Percentiles rank a stretch among this genome's conserved stretches.
Evolutionary conservation across 768 basidiomycete genomes (phyloP).

Genomic region (Nidularia pulvinata): DNA sequence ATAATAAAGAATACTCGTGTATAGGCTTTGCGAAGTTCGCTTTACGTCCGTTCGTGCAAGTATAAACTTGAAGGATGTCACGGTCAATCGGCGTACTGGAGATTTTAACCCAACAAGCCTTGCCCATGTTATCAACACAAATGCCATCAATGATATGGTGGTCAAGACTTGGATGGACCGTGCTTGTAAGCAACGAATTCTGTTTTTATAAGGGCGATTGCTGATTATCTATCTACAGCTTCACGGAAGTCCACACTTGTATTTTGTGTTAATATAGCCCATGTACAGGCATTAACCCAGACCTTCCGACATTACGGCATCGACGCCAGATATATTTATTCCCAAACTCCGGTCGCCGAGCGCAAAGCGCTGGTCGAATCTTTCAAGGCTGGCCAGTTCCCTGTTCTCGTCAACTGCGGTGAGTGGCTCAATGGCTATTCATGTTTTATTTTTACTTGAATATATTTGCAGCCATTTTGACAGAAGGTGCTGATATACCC

Average conservation of each 20-base stretch:
- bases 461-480: slow-evolving; percentile 66
- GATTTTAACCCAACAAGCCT: slow-evolving; percentile 85
- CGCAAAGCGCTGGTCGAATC: slow-evolving; percentile 61
- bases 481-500: slow-evolving; percentile 94
- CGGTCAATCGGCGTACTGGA: slow-evolving; percentile 64
- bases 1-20: slow-evolving; percentile 11
- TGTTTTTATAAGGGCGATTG: background rate
- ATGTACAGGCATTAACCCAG: slow-evolving; percentile 74
- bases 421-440: slow-evolving; percentile 4
- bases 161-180: slow-evolving; percentile 87
- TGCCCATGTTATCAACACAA: slow-evolving; percentile 81
- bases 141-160: slow-evolving; percentile 73
- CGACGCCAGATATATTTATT: slow-evolving; percentile 82
- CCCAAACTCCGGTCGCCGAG: slow-evolving; percentile 62
- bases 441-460: background rate
- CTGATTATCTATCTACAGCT: slow-evolving; percentile 23
- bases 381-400: slow-evolving; percentile 75
- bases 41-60: slow-evolving; percentile 83
- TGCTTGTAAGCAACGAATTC: slow-evolving; percentile 55
- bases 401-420: slow-evolving; percentile 93
- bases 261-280: slow-evolving; percentile 87
- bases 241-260: slow-evolving; percentile 84
- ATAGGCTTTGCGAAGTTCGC: slow-evolving; percentile 82
- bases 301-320: slow-evolving; percentile 74
- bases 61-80: slow-evolving; percentile 68